Base-by-base conservation (phyloP, 495 filamentous ascomycete species). In the Viridothelium virens region DNA sequence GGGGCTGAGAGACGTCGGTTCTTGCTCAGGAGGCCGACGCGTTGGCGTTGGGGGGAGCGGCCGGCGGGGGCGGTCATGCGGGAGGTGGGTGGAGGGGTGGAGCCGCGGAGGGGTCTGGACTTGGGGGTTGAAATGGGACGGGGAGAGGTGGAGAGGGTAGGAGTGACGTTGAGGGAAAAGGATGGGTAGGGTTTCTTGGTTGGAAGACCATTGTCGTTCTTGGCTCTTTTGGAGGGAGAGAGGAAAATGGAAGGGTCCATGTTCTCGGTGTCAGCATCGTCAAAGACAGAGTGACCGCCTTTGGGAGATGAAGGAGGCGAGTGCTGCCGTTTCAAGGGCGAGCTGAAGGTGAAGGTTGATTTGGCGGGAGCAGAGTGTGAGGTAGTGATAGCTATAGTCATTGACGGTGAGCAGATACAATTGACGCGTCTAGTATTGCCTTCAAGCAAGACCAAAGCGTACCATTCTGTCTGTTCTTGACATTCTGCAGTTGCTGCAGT, bases 261-360 rank as follows among this genome's bases (percentile, higher is more conserved):
- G 71, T 96, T 97, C 79, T 97, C 91, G 7, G 81, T 76, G 73
- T 96, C 85, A 64, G 80, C 78, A 18, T 83, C 79, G 66, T 83
- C 79, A 63, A 80, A 77, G 36, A 72, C 39, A 63, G 64, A 50
- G 44, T 9, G 0, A 31, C 53, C 53, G 31, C 36, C 53, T 31
- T 59, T 59, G 53, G 31, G 3, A 59, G 53, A 31, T 7, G 36
- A 31, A 7, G 53, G 33, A 31, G 53, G 53, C 36, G 53, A 59
- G 53, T 59, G 53, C 18, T 59, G 53, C 53, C 53, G 67, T 68
- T 39, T 72, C 64, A 70, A 77, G 70, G 33, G 71, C 70, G 65
- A 79, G 64, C 67, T 69, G 10, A 74, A 65, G n/a, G 76, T 56
- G 16, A 72, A 61, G 16, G 70, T 70, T 14, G 68, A 66, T 64